These are phyloP conservation scores for Cavenderia fasciculata DNA, from an alignment of 78 protist species.

Conservation along the genomic window DNA sequence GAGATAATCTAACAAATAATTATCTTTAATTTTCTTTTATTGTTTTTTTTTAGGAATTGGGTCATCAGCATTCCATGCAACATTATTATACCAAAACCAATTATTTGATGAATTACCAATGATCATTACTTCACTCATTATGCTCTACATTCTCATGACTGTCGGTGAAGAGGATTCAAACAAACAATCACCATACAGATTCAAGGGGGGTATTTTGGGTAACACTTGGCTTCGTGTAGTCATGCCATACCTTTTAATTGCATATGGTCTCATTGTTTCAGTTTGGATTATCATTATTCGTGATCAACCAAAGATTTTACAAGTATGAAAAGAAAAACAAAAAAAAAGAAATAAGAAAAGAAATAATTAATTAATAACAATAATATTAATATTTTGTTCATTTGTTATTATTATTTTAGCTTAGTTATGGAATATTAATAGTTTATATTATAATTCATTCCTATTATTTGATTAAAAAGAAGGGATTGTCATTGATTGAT, in stretches of 20 bases:
- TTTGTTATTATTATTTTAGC: too few species aligned
- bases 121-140: slow-evolving; percentile 50
- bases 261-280: slow-evolving; percentile 33
- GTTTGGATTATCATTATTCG: slow-evolving; percentile 14
- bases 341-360: too few species aligned
- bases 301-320: slow-evolving; percentile 66
- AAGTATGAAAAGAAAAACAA: too few species aligned
- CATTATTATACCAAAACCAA: slow-evolving; percentile 58
- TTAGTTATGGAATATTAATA: slow-evolving; percentile 42
- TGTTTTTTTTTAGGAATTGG: slow-evolving; percentile 45
- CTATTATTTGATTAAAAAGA: slow-evolving; percentile 14
- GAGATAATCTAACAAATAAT: too few species aligned
- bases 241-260: slow-evolving; percentile 38
- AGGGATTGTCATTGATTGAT: not conserved
- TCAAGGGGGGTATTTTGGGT: slow-evolving; percentile 55
- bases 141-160: slow-evolving; percentile 50
- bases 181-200: not conserved
- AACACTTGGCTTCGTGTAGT: slow-evolving; percentile 30
- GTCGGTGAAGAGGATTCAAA: slow-evolving; percentile 34
- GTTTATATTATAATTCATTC: slow-evolving; percentile 50
- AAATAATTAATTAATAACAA: too few species aligned
- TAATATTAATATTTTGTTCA: too few species aligned
- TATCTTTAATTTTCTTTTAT: not conserved
- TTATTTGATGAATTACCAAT: slow-evolving; percentile 79
- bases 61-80: slow-evolving; percentile 62